These are phyloP conservation scores for Trypanosoma vivax DNA, from an alignment of 208 protist genomes.

Conservation along the genomic window DNA sequence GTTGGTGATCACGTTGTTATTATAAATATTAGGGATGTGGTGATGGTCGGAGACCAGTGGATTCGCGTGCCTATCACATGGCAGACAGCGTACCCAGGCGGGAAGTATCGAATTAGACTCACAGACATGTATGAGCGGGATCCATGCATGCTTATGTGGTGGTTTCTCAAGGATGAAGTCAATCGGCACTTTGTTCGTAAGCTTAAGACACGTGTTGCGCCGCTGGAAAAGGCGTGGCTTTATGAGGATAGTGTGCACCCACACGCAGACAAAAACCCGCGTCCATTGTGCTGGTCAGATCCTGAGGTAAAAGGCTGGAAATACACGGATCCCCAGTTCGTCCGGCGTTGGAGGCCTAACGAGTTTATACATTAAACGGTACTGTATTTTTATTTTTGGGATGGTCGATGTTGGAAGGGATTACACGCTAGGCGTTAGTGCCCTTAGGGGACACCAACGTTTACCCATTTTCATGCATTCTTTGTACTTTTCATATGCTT, in stretches of 20 bases:
- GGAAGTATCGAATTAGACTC: conserved; percentile 85
- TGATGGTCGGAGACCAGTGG: conserved; percentile 88
- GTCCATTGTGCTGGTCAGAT: conserved; percentile 80
- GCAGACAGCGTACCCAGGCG: conserved; percentile 87
- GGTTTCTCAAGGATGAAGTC: conserved; percentile 87
- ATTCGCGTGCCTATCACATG: conserved; percentile 88
- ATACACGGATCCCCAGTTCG: conserved; percentile 78
- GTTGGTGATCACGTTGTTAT: conserved; percentile 88
- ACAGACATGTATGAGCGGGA: conserved; percentile 91
- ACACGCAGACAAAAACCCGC: conserved; percentile 78
- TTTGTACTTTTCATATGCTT: too few species aligned
- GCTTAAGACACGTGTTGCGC: conserved; percentile 81
- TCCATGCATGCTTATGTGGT: conserved; percentile 92
- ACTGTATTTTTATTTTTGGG: too few species aligned
- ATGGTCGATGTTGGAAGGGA: too few species aligned
- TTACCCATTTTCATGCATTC: too few species aligned
- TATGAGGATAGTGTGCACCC: conserved; percentile 86
- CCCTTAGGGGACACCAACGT: too few species aligned
- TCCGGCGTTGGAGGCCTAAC: conserved; percentile 79
- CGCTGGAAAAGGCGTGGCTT: conserved; percentile 89
- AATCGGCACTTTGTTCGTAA: conserved; percentile 88
- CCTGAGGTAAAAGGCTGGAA: conserved; percentile 39
- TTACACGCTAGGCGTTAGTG: too few species aligned
- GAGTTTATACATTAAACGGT: conserved; percentile 81
- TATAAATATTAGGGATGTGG: conserved; percentile 86